These are phyloP conservation scores for Starmerella geochares DNA, from an alignment of 805 yeast genomes.

Conservation along the genomic window DNA sequence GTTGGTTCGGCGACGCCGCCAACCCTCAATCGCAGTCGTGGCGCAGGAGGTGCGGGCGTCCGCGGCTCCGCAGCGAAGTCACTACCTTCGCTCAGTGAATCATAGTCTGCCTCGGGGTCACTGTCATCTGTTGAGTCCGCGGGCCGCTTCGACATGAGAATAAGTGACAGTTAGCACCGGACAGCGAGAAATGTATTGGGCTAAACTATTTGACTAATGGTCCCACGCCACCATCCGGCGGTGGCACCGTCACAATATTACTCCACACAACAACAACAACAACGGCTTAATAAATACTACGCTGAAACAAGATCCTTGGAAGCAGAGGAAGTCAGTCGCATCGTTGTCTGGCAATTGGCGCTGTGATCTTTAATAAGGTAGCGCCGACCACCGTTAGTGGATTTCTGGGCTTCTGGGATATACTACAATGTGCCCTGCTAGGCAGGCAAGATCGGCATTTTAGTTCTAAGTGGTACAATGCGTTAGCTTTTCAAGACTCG, in stretches of 20 bases:
- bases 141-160: slow-evolving; percentile 3
- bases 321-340: no score
- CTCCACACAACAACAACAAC: no score
- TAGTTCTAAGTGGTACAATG: neutral
- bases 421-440: no score
- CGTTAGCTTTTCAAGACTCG: neutral
- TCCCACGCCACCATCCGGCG: slow-evolving; percentile 1
- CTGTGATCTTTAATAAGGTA: no score
- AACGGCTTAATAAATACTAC: no score
- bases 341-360: no score
- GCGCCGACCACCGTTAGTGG: no score
- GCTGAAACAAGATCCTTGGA: no score
- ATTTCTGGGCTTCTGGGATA: no score
- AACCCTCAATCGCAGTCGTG: slow-evolving; percentile 15
- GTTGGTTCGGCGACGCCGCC: slow-evolving; percentile 40
- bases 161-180: neutral
- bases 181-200: neutral
- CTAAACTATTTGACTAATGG: neutral
- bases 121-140: slow-evolving; percentile 12
- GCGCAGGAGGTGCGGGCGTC: slow-evolving; percentile 1
- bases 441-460: no score
- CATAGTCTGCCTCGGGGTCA: slow-evolving; percentile 22
- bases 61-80: slow-evolving; percentile 15
- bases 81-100: slow-evolving; percentile 23
- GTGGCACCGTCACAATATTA: no score